Percentiles rank a stretch among this genome's conserved stretches.
Conservation (phyloP, 371 early-diverging fungal genomes). For the Coemansia sp. region DNA sequence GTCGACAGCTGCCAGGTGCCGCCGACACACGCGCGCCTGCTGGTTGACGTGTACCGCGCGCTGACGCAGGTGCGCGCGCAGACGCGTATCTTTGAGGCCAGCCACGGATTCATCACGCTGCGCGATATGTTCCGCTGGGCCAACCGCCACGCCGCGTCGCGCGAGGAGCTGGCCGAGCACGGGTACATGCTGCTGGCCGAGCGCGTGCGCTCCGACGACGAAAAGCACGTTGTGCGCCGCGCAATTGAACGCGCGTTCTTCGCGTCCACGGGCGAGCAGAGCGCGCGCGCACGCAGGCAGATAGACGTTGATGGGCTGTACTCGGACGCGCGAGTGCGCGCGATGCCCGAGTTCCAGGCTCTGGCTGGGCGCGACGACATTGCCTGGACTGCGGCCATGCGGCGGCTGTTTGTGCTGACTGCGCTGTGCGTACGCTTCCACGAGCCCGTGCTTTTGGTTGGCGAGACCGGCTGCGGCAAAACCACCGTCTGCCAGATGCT, state of each 20-base stretch:
- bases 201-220: slow-evolving; percentile 82
- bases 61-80: slow-evolving; percentile 80
- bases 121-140: slow-evolving; percentile 99
- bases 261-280: not conserved
- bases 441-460: slow-evolving; percentile 98
- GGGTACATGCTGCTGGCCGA: slow-evolving; percentile 97
- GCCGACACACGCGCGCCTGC: slow-evolving; percentile 83
- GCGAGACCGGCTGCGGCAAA: slow-evolving; percentile 99
- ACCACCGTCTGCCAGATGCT: slow-evolving; percentile 97
- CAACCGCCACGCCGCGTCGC: slow-evolving; percentile 75
- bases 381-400: slow-evolving; percentile 96
- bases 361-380: slow-evolving; percentile 52
- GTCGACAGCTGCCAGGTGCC: slow-evolving; percentile 83
- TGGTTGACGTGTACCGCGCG: slow-evolving; percentile 86
- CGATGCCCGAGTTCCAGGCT: slow-evolving; percentile 47
- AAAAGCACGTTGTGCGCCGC: slow-evolving; percentile 78
- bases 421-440: slow-evolving; percentile 76
- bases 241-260: slow-evolving; percentile 82
- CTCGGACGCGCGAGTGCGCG: slow-evolving; percentile 23
- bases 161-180: slow-evolving; percentile 83
- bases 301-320: slow-evolving; percentile 40
- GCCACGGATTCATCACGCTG: slow-evolving; percentile 92
- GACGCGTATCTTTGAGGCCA: slow-evolving; percentile 90
- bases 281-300: not conserved
- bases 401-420: slow-evolving; percentile 87